Conservation (phyloP, 73 alveolate species). For the Urostyla sp. region DNA sequence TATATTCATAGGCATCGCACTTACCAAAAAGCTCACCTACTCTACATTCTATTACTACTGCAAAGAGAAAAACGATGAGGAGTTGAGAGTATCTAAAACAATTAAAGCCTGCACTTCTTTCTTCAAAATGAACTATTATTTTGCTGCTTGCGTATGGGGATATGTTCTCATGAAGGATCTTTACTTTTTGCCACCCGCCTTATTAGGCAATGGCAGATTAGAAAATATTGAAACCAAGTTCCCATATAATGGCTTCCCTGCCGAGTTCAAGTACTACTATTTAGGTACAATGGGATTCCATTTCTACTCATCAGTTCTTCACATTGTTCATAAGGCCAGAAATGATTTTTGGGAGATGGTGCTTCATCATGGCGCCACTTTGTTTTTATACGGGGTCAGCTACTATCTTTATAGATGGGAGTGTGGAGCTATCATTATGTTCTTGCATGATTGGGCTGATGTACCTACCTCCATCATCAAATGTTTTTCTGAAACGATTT, state of each 20-base stretch:
- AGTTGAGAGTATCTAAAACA: constrained; percentile 20
- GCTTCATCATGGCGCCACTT: constrained; percentile 45
- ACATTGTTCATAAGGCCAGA: not conserved
- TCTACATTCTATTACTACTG: constrained; percentile 29
- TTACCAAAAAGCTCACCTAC: constrained; percentile 1
- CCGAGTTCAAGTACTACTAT: constrained; percentile 14
- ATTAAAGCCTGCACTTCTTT: constrained; percentile 27
- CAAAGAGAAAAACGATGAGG: constrained; percentile 34
- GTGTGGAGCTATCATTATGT: constrained; percentile 29
- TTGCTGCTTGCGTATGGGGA: constrained; percentile 13
- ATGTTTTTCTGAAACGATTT: constrained; percentile 15
- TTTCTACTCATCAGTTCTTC: constrained; percentile 16
- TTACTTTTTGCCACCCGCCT: constrained; percentile 45
- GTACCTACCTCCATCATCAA: constrained; percentile 24
- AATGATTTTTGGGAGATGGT: constrained; percentile 36
- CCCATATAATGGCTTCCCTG: constrained; percentile 43
- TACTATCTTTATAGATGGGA: constrained; percentile 6
- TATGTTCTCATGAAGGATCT: constrained; percentile 34
- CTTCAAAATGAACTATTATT: constrained; percentile 13
- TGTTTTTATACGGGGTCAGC: constrained; percentile 39
- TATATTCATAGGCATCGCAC: constrained; percentile 14
- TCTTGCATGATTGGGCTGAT: constrained; percentile 29
- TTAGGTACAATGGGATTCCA: constrained; percentile 57
- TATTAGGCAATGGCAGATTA: constrained; percentile 41
- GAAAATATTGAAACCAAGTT: constrained; percentile 3